Percentiles rank a stretch among this genome's conserved stretches.
Evolutionary conservation across 495 filamentous ascomycete genomes (phyloP).

Genomic region (Xylaria sp.): DNA sequence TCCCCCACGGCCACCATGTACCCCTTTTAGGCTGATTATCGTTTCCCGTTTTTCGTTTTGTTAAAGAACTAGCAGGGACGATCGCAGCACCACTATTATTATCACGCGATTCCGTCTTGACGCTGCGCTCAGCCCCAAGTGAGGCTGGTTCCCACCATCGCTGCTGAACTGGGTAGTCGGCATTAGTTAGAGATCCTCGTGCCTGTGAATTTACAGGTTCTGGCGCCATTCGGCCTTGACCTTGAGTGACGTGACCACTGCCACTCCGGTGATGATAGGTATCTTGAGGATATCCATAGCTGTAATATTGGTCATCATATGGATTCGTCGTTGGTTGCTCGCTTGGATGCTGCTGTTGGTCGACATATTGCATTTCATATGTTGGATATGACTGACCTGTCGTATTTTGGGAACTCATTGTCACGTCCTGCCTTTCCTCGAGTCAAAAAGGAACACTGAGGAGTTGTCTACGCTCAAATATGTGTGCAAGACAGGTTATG

Average conservation of each 20-base stretch:
- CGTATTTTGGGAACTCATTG: conserved; percentile 36
- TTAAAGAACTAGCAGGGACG: not conserved
- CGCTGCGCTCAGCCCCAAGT: not conserved
- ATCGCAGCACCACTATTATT: conserved; percentile 3
- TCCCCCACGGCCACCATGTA: conserved; percentile 4
- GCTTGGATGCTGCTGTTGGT: conserved; percentile 8
- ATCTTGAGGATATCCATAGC: not conserved
- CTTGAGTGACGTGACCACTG: not conserved
- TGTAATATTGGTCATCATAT: not conserved
- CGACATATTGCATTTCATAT: conserved; percentile 9
- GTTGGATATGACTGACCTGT: not conserved
- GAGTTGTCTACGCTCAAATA: not conserved
- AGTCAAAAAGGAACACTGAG: not conserved
- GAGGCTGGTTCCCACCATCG: not conserved
- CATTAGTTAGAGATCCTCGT: not conserved
- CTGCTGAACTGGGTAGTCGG: not conserved
- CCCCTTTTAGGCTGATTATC: not conserved
- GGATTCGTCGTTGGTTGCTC: not conserved
- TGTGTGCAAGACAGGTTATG: too few relatives aligned
- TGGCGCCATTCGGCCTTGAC: not conserved
- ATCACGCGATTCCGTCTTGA: not conserved
- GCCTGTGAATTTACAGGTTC: not conserved
- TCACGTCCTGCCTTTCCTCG: not conserved
- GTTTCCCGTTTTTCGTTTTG: not conserved
- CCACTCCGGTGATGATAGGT: not conserved